phyloP scores from a whole-genome alignment of 805 yeast genomes.

The Saccharomycopsis guyanensis region DNA sequence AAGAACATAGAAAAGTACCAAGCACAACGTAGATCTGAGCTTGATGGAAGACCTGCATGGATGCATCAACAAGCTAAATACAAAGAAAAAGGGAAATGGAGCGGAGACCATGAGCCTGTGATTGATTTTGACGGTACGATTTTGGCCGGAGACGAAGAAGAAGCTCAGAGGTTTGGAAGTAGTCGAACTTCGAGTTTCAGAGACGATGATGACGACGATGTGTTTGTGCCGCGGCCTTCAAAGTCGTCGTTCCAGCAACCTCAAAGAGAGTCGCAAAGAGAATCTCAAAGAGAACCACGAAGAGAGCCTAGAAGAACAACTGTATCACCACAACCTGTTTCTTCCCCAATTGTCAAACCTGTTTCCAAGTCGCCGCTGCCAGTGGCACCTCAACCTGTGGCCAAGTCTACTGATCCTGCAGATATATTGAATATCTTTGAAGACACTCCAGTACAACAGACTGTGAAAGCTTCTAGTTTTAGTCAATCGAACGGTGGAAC shows the following conservation, averaged over 20 bases:
- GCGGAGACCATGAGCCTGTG: slow-evolving; percentile 38
- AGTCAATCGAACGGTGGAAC: neutral
- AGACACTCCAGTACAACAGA: slow-evolving; percentile 4
- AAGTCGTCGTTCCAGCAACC: neutral
- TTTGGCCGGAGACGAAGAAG: neutral
- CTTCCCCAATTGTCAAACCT: neutral
- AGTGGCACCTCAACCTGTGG: slow-evolving; percentile 1
- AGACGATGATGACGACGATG: neutral
- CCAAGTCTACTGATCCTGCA: neutral
- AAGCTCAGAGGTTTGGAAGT: neutral
- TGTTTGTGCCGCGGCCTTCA: neutral
- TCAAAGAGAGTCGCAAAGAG: neutral
- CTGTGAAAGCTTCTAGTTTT: neutral
- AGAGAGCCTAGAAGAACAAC: neutral
- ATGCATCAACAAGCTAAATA: slow-evolving; percentile 52
- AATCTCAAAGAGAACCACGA: neutral
- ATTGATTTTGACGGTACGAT: slow-evolving; percentile 20
- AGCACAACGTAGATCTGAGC: slow-evolving; percentile 23
- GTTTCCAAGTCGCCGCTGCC: slow-evolving; percentile 10
- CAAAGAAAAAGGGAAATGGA: slow-evolving; percentile 32
- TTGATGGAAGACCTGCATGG: slow-evolving; percentile 56
- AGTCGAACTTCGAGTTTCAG: neutral
- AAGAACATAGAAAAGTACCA: slow-evolving; percentile 20
- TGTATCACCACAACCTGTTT: slow-evolving; percentile 1
- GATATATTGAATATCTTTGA: slow-evolving; percentile 13